Percentiles rank a stretch among this genome's conserved stretches.
These are phyloP conservation scores for Amniculicola lignicola DNA, from an alignment of 495 filamentous ascomycete genomes.

Conservation along the genomic window DNA sequence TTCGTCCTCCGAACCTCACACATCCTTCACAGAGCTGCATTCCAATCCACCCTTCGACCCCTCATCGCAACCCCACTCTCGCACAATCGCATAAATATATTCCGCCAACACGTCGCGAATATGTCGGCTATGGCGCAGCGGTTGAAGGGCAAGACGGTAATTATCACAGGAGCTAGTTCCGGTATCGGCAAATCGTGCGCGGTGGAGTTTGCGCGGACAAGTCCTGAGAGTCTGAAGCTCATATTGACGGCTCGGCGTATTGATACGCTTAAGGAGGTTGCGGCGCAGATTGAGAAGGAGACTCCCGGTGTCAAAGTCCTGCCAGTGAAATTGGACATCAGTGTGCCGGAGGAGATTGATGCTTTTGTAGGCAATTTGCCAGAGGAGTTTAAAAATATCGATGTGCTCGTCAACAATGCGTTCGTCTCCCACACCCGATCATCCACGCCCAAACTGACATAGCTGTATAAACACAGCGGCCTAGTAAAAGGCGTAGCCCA, in stretches of 20 bases:
- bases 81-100: neutral
- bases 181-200: constrained; percentile 87
- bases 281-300: constrained; percentile 75
- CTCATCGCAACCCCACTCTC: neutral
- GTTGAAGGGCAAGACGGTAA: constrained; percentile 88
- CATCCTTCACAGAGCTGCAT: neutral
- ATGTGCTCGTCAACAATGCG: constrained; percentile 97
- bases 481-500: constrained; percentile 84
- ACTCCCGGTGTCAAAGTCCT: constrained; percentile 78
- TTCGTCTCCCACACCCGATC: constrained; percentile 46
- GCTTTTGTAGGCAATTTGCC: constrained; percentile 72
- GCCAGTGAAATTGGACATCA: constrained; percentile 82
- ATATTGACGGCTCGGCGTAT: constrained; percentile 82
- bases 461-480: constrained; percentile 52
- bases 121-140: constrained; percentile 65
- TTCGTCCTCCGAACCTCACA: neutral
- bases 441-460: neutral
- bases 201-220: constrained; percentile 85
- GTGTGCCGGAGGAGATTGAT: constrained; percentile 70
- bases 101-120: constrained; percentile 8
- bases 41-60: neutral
- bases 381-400: constrained; percentile 78
- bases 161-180: constrained; percentile 90
- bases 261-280: constrained; percentile 72
- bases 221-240: constrained; percentile 75